Evolutionary conservation across 73 alveolate genomes (phyloP), one percentile per base, ranked within the genome.

Genomic region (Uronychia binucleata): DNA sequence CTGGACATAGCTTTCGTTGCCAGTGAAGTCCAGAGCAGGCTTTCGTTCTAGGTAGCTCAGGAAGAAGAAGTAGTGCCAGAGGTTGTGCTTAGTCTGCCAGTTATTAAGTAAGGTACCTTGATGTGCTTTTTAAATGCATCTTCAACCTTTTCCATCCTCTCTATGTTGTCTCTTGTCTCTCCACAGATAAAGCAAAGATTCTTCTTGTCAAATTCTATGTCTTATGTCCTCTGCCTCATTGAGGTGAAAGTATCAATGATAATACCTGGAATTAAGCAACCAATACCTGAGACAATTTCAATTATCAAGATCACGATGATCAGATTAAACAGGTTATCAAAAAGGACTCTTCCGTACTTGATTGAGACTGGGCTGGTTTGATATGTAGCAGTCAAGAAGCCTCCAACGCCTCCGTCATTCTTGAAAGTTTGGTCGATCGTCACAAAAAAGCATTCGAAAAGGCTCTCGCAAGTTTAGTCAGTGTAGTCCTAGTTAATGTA

Each of bases 231-330:
- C 77, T 96, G 98, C 95, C 99, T 96, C 75, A 97, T 91, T 28
- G 92, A 94, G 26, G 98, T 98, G 79, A 97, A 97, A 74, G 98
- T 97, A 91, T 97, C 99, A 92, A 97, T 97, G 88, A 97, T 97
- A n/a, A n/a, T n/a, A n/a, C n/a, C n/a, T n/a, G n/a, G n/a, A n/a
- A n/a, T n/a, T n/a, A n/a, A n/a, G n/a, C n/a, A n/a, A n/a, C n/a
- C n/a, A 83, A 97, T 97, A 96, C 99, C 99, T 79, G 98, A 95
- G 88, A 97, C 94, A 86, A 97, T 97, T 83, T 97, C 93, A 30
- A 96, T 92, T 88, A 97, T 94, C 31, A 97, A 87, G 35, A 95
- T 97, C 74, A 94, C 96, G 57, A 97, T 74, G 79, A 96, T 94
- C 78, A 96, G 92, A 83, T 96, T 96, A 82, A 93, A 96, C 13